A percentile compares a stretch with the other conserved stretches of the same genome.
These are phyloP conservation scores for Leishmania arabica DNA, from an alignment of 208 protist genomes.

Conservation along the genomic window DNA sequence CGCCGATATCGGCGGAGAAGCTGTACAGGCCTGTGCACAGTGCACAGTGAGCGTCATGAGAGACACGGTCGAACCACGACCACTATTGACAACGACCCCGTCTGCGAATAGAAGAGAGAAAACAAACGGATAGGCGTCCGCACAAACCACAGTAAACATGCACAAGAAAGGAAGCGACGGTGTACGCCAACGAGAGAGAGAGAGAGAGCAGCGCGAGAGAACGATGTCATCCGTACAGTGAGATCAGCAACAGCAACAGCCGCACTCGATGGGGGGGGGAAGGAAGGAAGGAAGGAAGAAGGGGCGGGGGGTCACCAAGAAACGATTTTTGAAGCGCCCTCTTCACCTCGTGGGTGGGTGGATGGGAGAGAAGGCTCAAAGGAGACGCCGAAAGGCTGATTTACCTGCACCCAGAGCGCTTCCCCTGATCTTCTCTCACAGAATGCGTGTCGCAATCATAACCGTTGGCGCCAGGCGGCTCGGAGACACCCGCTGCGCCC, in stretches of 20 bases:
- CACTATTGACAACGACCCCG: not conserved
- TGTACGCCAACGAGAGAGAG: not conserved
- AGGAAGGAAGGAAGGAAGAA: not conserved
- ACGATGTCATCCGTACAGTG: not conserved
- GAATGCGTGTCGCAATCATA: slow-evolving; percentile 59
- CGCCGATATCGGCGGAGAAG: not conserved
- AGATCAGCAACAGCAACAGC: not conserved
- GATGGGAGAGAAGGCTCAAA: not conserved
- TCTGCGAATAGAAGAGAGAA: not conserved
- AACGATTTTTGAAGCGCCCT: not conserved
- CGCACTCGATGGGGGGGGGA: no score
- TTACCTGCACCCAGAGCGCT: not conserved
- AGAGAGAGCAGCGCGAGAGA: not conserved
- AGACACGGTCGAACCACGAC: not conserved
- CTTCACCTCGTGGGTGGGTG: not conserved
- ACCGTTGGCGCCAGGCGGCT: slow-evolving; percentile 29
- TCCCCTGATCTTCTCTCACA: slow-evolving; percentile 17
- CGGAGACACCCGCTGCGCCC: not conserved
- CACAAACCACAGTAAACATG: not conserved
- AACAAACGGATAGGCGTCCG: not conserved
- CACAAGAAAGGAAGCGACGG: not conserved
- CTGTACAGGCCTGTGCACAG: not conserved
- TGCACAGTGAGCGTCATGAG: not conserved
- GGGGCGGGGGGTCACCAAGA: not conserved
- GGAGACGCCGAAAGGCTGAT: not conserved